Evolutionary conservation across 164 flowering plant genomes (phyloP).

Genomic region (Akebia trifoliata): DNA sequence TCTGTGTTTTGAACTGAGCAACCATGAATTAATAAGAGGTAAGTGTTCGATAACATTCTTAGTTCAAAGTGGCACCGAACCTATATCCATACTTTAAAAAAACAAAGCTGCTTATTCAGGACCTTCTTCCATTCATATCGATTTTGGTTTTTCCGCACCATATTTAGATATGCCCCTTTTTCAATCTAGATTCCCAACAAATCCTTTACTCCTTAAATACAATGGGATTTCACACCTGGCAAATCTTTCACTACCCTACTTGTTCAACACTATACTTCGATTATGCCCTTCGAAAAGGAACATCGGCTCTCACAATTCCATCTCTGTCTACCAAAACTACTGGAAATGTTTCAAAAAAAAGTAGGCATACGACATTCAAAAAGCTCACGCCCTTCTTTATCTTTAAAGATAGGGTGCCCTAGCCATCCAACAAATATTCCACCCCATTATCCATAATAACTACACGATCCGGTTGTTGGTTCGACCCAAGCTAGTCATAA

Average conservation of each 20-base stretch:
- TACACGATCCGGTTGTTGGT: too few relatives aligned
- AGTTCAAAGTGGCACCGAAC: too few relatives aligned
- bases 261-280: neutral
- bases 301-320: neutral
- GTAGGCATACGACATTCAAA: constrained; percentile 1
- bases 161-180: neutral
- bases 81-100: too few relatives aligned
- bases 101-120: too few relatives aligned
- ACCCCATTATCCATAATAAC: too few relatives aligned
- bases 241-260: constrained; percentile 12
- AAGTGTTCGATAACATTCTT: too few relatives aligned
- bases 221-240: constrained; percentile 6
- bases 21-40: too few relatives aligned
- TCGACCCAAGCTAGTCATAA: too few relatives aligned
- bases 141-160: neutral
- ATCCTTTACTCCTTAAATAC: neutral
- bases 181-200: neutral
- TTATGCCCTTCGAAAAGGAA: neutral
- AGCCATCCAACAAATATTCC: too few relatives aligned
- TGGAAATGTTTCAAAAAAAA: constrained; percentile 3
- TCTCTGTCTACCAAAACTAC: constrained; percentile 4
- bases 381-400: constrained; percentile 1
- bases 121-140: neutral
- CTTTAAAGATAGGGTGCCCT: too few relatives aligned
- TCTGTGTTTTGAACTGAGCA: too few relatives aligned